Conservation (phyloP, 2,329 filamentous ascomycete genomes). For the Neofusicoccum sp. region DNA sequence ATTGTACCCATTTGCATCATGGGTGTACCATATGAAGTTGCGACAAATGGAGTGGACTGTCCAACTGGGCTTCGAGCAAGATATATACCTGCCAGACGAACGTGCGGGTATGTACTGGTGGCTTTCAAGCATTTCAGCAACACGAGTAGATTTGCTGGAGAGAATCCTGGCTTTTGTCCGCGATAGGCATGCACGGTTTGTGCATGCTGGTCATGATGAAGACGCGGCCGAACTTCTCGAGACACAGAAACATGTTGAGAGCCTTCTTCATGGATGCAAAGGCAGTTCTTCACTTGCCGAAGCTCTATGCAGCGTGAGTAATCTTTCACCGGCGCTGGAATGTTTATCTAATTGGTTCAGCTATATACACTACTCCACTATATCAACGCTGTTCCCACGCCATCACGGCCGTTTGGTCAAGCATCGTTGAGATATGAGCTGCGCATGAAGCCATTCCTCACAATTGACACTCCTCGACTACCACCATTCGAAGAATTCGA, state of each 20-base stretch:
- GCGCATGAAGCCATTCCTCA: conserved; percentile 80
- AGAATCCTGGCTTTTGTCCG: conserved; percentile 10
- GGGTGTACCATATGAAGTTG: conserved; percentile 90
- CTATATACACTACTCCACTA: conserved; percentile 63
- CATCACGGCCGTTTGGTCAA: conserved; percentile 63
- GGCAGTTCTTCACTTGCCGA: conserved; percentile 7
- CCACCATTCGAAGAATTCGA: conserved; percentile 64
- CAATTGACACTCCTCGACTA: conserved; percentile 65
- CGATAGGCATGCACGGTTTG: not conserved
- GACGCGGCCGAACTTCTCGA: conserved; percentile 1
- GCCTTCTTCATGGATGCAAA: not conserved
- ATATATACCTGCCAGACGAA: conserved; percentile 84
- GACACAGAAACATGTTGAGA: conserved; percentile 1
- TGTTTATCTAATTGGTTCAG: not conserved
- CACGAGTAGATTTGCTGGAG: conserved; percentile 20
- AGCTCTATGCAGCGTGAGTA: conserved; percentile 17
- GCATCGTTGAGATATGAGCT: conserved; percentile 72
- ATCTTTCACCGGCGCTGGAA: not conserved
- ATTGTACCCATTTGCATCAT: conserved; percentile 76
- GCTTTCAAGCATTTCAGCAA: conserved; percentile 28
- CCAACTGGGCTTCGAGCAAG: conserved; percentile 90
- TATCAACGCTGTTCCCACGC: conserved; percentile 52
- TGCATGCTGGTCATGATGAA: not conserved
- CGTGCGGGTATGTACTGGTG: conserved; percentile 83
- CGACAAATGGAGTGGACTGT: conserved; percentile 81